Percentiles rank a stretch among this genome's conserved stretches.
phyloP scores from a whole-genome alignment of 805 yeast species.

The Saturnispora ahearnii region DNA sequence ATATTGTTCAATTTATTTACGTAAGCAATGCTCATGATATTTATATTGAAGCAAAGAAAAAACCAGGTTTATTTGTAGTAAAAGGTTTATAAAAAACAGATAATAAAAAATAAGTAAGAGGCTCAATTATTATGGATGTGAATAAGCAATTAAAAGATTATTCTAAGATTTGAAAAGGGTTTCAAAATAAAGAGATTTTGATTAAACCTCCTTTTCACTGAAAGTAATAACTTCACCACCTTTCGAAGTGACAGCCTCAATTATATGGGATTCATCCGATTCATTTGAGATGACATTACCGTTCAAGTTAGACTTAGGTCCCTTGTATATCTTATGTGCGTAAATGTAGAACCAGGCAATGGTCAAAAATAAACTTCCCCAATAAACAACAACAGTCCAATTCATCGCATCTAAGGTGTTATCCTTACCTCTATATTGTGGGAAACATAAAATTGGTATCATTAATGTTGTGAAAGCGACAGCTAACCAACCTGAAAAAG shows the following conservation, averaged over 20 bases:
- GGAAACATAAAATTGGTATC: slow-evolving; percentile 57
- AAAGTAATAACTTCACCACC: slow-evolving; percentile 13
- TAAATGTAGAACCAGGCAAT: slow-evolving; percentile 40
- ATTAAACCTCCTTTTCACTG: slow-evolving; percentile 6
- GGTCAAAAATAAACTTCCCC: slow-evolving; percentile 49
- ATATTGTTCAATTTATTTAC: no score
- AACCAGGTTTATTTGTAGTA: no score
- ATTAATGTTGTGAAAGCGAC: slow-evolving; percentile 42
- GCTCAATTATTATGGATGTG: no score
- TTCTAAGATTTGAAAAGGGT: neutral
- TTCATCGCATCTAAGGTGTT: slow-evolving; percentile 39
- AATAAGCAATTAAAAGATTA: neutral
- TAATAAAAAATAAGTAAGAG: no score
- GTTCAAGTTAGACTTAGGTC: slow-evolving; percentile 49
- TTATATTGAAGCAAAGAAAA: no score
- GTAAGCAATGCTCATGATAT: no score
- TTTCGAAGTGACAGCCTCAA: slow-evolving; percentile 15
- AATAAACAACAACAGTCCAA: slow-evolving; percentile 56
- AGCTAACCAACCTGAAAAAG: slow-evolving; percentile 41
- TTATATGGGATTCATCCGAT: slow-evolving; percentile 16
- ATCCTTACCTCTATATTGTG: slow-evolving; percentile 34
- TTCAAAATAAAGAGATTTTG: neutral
- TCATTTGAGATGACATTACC: slow-evolving; percentile 20
- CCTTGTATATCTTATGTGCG: slow-evolving; percentile 52
- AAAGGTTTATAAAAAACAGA: no score